These are phyloP conservation scores for Venturia effusa DNA, from an alignment of 2,329 filamentous ascomycete genomes.

Conservation along the genomic window DNA sequence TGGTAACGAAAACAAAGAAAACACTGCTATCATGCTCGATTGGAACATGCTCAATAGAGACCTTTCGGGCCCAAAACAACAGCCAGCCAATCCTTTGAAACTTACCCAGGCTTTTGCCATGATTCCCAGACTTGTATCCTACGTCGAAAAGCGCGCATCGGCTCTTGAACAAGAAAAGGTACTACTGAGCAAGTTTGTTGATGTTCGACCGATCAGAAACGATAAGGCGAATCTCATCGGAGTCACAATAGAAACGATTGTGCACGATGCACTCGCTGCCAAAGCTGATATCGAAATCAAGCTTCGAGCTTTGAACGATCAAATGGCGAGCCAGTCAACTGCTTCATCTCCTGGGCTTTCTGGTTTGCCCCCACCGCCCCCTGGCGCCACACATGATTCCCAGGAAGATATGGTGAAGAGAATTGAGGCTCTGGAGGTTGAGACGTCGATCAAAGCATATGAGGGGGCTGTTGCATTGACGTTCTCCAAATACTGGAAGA, in stretches of 20 bases:
- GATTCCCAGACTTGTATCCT: background rate
- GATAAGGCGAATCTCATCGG: background rate
- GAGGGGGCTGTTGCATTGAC: background rate
- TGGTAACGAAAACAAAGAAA: background rate
- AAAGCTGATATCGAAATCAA: background rate
- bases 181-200: background rate
- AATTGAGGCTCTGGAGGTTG: background rate
- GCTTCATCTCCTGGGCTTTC: background rate
- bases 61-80: background rate
- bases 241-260: background rate
- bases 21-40: background rate
- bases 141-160: background rate
- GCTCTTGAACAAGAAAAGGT: background rate
- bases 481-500: background rate
- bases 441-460: background rate
- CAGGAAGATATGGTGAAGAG: background rate
- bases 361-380: background rate
- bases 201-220: background rate
- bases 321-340: background rate
- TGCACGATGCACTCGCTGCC: background rate
- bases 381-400: background rate
- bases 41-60: background rate
- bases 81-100: background rate
- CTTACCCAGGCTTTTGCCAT: background rate
- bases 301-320: background rate